These are phyloP conservation scores for Akanthomyces dipterigenus DNA, from an alignment of 2,329 filamentous ascomycete species.

Conservation along the genomic window DNA sequence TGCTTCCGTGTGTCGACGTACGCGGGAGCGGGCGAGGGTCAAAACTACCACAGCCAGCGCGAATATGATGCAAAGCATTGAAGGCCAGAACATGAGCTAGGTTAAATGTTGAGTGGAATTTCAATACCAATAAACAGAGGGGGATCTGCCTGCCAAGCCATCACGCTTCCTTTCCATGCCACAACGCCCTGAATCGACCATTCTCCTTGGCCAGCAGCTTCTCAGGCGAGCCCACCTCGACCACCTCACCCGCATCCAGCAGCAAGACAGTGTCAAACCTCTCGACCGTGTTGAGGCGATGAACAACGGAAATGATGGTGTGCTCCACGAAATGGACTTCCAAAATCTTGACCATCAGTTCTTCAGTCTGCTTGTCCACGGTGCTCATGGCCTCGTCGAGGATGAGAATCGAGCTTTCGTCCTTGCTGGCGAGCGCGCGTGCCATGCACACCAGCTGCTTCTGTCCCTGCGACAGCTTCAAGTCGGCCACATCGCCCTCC, in stretches of 20 bases:
- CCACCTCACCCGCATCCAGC: constrained; percentile 39
- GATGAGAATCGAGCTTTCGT: constrained; percentile 26
- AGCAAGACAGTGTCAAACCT: constrained; percentile 55
- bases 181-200: constrained; percentile 4
- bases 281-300: constrained; percentile 39
- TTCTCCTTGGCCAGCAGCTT: constrained; percentile 1
- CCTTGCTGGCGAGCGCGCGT: constrained; percentile 28
- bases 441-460: constrained; percentile 37
- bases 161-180: constrained; percentile 2
- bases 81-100: not conserved
- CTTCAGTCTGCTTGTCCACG: constrained; percentile 28
- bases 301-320: constrained; percentile 43
- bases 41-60: no score
- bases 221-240: constrained; percentile 3
- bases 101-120: not conserved
- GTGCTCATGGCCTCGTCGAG: constrained; percentile 34
- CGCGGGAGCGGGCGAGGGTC: no score
- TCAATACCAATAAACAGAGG: not conserved
- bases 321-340: constrained; percentile 29
- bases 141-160: no score
- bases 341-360: constrained; percentile 27
- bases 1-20: no score
- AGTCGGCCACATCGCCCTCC: constrained; percentile 23
- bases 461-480: constrained; percentile 35
- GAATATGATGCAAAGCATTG: no score